Evolutionary conservation across 129 eudicot genomes (phyloP), one percentile per base, ranked within the genome.

Genomic region (Arctium minus): DNA sequence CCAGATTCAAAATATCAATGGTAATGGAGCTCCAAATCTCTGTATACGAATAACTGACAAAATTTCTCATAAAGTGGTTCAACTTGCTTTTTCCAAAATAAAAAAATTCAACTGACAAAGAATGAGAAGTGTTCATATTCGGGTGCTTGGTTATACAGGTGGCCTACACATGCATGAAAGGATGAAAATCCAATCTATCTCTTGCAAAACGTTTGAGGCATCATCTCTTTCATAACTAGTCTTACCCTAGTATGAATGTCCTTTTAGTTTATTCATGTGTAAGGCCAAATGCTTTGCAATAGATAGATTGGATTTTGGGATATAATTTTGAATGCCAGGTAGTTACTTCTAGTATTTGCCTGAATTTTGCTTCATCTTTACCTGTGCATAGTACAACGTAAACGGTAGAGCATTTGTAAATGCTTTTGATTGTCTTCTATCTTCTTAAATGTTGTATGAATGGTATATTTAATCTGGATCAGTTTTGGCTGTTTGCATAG

Each of bases 401-500:
- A 53, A 82, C 10, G 86, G 31, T 12, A 68, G 33, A 67, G 38
- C 74, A 79, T 79, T 17, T 12, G 3, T 12, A 37, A 72, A 32
- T n/a, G 46, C 77, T 27, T 70, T 77, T 70, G 62, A 4, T 56
- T 30, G 10, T 42, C 39, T 56, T 50, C 4, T 32, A 40, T 84
- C 73, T 39, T 6, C 33, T 31, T 44, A 73, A 42, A 13, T 33
- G 65, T 60, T 53, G 27, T 70, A 37, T 74, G 68, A 68, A 79
- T 74, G 17, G 60, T 48, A 40, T 37, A 32, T 70, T 32, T 85
- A 68, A n/a, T 37, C 70, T 37, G 72, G 69, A 17, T 44, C 32
- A 44, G 8, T 64, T 75, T 75, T 76, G 65, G 69, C 36, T 70
- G 69, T 70, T 40, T 72, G 35, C 70, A 46, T 79, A 84, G 87